A percentile compares a stretch with the other conserved stretches of the same genome.
Evolutionary conservation across 176 grass and related monocot species (phyloP).

Genomic region (Zoysia japonica): DNA sequence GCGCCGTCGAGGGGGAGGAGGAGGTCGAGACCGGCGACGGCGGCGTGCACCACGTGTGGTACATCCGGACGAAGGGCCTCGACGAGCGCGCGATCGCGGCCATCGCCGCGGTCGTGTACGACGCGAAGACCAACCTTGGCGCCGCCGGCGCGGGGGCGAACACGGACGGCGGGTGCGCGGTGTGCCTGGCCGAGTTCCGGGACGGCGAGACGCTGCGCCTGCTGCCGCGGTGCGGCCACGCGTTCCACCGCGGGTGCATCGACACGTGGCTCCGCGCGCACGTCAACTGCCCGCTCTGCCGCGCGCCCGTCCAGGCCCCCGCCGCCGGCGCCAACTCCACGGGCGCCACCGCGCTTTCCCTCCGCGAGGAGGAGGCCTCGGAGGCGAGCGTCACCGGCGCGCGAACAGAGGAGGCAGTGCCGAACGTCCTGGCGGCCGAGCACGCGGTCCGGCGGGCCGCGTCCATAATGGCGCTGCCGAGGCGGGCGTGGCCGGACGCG

Average conservation of each 20-base stretch:
- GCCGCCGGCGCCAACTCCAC: not conserved
- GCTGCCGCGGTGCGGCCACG: slow-evolving; percentile 72
- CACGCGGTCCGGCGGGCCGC: slow-evolving; percentile 29
- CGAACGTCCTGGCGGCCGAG: not conserved
- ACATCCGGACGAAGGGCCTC: slow-evolving; percentile 81
- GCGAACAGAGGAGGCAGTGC: not conserved
- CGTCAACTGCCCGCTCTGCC: slow-evolving; percentile 84
- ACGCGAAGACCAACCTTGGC: slow-evolving; percentile 7
- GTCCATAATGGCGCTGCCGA: slow-evolving; percentile 47
- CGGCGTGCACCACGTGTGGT: slow-evolving; percentile 75
- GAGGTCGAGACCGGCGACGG: not conserved
- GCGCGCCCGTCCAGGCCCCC: slow-evolving; percentile 59
- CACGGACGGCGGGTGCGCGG: slow-evolving; percentile 46
- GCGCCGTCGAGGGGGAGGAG: not conserved
- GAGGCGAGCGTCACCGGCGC: no score
- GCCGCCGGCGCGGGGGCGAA: not conserved
- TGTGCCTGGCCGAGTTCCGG: slow-evolving; percentile 80
- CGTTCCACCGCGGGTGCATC: slow-evolving; percentile 84
- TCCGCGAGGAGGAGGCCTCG: not conserved
- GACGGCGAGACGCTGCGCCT: slow-evolving; percentile 84
- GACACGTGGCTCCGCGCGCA: slow-evolving; percentile 81
- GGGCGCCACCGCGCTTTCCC: not conserved
- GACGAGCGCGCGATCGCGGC: slow-evolving; percentile 74
- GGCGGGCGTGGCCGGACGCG: slow-evolving; percentile 34
- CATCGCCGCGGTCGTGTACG: slow-evolving; percentile 72